Conservation (phyloP, 139 green algal genomes). For the Chara braunii region DNA sequence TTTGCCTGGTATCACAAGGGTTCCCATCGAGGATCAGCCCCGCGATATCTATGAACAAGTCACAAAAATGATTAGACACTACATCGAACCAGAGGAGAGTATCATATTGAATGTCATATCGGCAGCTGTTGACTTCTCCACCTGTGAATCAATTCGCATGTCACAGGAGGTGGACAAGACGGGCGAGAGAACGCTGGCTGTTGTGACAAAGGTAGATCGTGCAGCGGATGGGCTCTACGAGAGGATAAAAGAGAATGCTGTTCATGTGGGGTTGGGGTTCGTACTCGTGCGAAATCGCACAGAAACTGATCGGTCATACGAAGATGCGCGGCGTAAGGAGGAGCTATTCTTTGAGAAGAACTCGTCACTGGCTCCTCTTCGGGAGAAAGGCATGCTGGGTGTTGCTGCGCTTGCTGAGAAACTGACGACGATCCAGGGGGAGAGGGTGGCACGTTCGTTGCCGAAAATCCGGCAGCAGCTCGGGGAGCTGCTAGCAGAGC, state of each 20-base stretch:
- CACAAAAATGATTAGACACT: conserved; percentile 34
- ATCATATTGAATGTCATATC: conserved; percentile 27
- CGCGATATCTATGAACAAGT: conserved; percentile 64
- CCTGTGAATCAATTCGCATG: conserved; percentile 33
- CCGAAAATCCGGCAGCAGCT: conserved; percentile 14
- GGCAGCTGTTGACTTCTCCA: conserved; percentile 32
- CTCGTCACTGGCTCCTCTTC: not conserved
- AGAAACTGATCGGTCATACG: conserved; percentile 1
- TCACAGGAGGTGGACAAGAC: conserved; percentile 20
- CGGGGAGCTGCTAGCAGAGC: not conserved
- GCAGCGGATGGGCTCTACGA: conserved; percentile 15
- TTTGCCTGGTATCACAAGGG: conserved; percentile 81
- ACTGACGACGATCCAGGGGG: conserved; percentile 2
- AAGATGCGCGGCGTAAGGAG: conserved; percentile 4
- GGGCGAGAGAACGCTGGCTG: conserved; percentile 23
- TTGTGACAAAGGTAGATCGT: conserved; percentile 27
- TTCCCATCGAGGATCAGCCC: conserved; percentile 88
- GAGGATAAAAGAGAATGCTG: conserved; percentile 15
- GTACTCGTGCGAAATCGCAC: conserved; percentile 16
- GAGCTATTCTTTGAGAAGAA: conserved; percentile 4
- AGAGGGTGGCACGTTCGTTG: conserved; percentile 7
- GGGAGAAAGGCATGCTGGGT: not conserved
- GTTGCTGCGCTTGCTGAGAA: conserved; percentile 6
- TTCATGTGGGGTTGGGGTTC: conserved; percentile 17
- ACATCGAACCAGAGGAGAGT: conserved; percentile 38